Conservation (phyloP, 441 rosid genomes). For the Sinapis alba region DNA sequence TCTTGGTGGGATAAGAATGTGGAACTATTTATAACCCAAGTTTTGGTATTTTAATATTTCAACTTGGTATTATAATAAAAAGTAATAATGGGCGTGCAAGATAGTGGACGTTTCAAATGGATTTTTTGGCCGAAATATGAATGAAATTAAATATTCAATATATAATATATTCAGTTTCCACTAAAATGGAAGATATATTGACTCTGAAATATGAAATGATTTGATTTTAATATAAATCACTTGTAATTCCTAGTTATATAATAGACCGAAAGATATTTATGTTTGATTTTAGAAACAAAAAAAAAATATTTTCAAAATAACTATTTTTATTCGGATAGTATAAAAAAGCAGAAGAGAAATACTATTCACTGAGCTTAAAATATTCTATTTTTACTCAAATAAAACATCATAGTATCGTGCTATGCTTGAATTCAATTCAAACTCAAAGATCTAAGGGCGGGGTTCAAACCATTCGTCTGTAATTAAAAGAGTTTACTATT, state of each 20-base stretch:
- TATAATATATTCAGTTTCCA: background rate
- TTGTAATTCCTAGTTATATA: too few relatives aligned
- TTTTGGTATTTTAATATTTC: constrained; percentile 32
- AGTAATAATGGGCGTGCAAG: constrained; percentile 33
- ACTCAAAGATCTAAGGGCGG: background rate
- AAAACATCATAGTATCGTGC: background rate
- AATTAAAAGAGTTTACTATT: background rate
- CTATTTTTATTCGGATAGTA: background rate
- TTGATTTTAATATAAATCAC: too few relatives aligned
- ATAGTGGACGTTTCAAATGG: constrained; percentile 27
- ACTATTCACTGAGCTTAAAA: background rate
- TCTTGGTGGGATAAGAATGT: constrained; percentile 15
- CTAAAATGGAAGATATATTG: too few relatives aligned
- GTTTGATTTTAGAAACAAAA: background rate
- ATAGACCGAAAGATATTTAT: background rate
- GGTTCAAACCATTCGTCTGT: background rate
- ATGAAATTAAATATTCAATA: background rate
- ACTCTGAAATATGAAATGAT: too few relatives aligned
- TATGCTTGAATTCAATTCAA: background rate
- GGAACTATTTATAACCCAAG: constrained; percentile 36
- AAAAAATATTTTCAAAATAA: too few relatives aligned
- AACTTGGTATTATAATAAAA: constrained; percentile 33
- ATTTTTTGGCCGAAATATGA: background rate
- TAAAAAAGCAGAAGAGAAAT: too few relatives aligned
- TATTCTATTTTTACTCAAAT: background rate